Conservation (phyloP, 352 stramenopile genomes). For the Phytophthora pistaciae region DNA sequence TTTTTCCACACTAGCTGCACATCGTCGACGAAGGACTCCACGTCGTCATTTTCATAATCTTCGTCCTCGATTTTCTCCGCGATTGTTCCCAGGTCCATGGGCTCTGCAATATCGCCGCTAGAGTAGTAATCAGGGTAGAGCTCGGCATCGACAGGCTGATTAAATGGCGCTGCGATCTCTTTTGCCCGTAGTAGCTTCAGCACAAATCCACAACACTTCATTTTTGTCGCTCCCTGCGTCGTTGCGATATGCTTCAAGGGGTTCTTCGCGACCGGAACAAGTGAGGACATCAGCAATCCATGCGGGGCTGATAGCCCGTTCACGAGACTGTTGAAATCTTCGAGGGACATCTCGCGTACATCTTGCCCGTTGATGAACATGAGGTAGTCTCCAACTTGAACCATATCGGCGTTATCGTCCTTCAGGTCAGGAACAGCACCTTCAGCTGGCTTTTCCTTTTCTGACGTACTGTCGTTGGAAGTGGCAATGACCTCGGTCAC, state of each 20-base stretch:
- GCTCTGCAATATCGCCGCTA: constrained; percentile 73
- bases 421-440: constrained; percentile 15
- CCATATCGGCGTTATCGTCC: constrained; percentile 37
- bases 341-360: constrained; percentile 47
- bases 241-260: constrained; percentile 69
- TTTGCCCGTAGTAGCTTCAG: constrained; percentile 83
- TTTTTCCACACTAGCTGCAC: constrained; percentile 89
- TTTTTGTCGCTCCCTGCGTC: constrained; percentile 59
- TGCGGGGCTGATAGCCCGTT: constrained; percentile 44
- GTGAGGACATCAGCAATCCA: constrained; percentile 66
- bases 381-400: constrained; percentile 55
- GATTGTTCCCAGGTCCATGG: constrained; percentile 88
- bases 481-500: constrained; percentile 43
- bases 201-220: constrained; percentile 78
- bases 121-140: constrained; percentile 89
- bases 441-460: constrained; percentile 18
- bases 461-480: constrained; percentile 10
- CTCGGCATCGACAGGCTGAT: constrained; percentile 84
- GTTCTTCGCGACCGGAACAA: constrained; percentile 49
- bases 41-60: constrained; percentile 87
- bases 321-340: constrained; percentile 42
- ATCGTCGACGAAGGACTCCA: constrained; percentile 85
- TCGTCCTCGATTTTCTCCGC: constrained; percentile 87
- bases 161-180: constrained; percentile 82
- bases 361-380: constrained; percentile 65